Evolutionary conservation across 2,329 filamentous ascomycete genomes (phyloP), one percentile per base, ranked within the genome.

Genomic region (Chrysoporthe austroafricana): DNA sequence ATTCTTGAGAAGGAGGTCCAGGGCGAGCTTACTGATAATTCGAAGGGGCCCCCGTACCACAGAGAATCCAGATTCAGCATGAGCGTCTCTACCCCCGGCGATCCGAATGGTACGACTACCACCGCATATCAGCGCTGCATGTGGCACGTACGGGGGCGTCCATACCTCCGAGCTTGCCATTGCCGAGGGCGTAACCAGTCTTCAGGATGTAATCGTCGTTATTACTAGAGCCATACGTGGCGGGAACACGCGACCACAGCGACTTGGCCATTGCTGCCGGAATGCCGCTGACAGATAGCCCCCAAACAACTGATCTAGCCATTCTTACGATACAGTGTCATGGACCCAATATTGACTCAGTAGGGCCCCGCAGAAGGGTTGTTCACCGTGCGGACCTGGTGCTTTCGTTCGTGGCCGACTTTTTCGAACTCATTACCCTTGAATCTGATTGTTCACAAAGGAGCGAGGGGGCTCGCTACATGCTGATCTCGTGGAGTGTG

Each of bases 41-140:
- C 77, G 66, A 85, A 86, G 0, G 83, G 83, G 0, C 84, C 84
- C 2, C 82, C 83, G 2, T 80, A 81, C 84, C 83, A 86, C 1
- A 86, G 70, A 1, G 77, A 82, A 66, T 86, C 84, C 21, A 83
- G 70, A 62, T 86, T 86, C 48, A 85, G 66, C 26, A 76, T 78
- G 5, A 85, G 63, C 34, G 77, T 79, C 61, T 85, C 83, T 1
- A 74, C 70, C 2, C 80, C 79, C 0, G 82, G 77, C 18, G 74
- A 69, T 0, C 83, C 83, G 65, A 81, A 81, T 0, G 81, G 77
- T 42, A 85, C 79, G 3, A 78, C 81, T 77, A 57, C 78, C 2
- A 78, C 81, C 77, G 52, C 39, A 60, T 16, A 36, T 66, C 44
- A 63, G 42, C 44, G 2, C 16, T 26, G 36, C 44, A 11, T 14